Evolutionary conservation across 1,284 basidiomycete species (phyloP), one percentile per base, ranked within the genome.

Genomic region (Thecaphora thlaspeos): DNA sequence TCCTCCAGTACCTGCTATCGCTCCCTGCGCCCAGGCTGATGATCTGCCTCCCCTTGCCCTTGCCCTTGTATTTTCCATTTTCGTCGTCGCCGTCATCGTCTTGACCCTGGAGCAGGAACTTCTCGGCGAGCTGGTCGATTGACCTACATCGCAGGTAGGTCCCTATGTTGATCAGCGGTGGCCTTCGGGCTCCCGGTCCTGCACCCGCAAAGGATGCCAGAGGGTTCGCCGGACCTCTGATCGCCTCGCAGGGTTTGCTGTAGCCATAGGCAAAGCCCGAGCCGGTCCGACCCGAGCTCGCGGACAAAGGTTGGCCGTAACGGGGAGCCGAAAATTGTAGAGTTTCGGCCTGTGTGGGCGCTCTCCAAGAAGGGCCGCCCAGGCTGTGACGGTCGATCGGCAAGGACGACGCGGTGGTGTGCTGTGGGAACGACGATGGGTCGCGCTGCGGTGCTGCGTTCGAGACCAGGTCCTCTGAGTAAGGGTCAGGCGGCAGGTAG

Each of bases 81-180:
- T 82, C 21, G 21, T 22, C 3, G 15, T 22, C 10, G 18, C 19
- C 36, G 17, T 21, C 23, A 2, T 19, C n/a, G 5, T 43, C 26
- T 9, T 41, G 26, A 64, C 42, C 51, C 4, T 41, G 37, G 8
- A 74, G 65, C 17, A 95, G 68, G 83, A 91, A 96, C 41, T 82
- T 78, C 19, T 87, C 80, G 0, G 95, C 86, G 7, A 96, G 83
- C 41, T 80, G 77, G 73, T 98, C 95, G 41, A 97, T 85, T 2
- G 85, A 87, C 43, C 83, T 82, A 0, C 89, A 87, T 48, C 95
- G 84, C 50, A 95, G 85, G 66, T 88, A 90, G 1, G 94, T 98
- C 9, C 94, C 94, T 41, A 96, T 83, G 76, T 97, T 97, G 82
- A 98, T 97, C 64, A 97, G 80, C 0, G 93, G 93, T 36, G 84